Evolutionary conservation across 2,329 filamentous ascomycete genomes (phyloP).

Genomic region (Cryphonectria parasitica): DNA sequence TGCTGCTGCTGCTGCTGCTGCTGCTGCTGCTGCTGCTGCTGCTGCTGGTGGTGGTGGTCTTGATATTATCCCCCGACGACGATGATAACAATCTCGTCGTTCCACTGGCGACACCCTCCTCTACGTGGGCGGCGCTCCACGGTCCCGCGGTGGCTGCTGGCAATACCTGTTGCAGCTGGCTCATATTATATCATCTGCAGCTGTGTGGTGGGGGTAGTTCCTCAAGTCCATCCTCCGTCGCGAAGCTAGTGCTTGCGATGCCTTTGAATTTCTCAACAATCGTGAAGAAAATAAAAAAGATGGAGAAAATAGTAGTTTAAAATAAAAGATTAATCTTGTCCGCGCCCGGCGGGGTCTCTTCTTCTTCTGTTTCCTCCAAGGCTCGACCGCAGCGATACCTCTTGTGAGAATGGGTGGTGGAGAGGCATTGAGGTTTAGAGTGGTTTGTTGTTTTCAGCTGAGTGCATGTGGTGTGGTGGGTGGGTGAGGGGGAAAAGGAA

Average conservation of each 20-base stretch:
- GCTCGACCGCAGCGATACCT: background rate
- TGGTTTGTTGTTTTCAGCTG: background rate
- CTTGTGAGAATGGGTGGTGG: background rate
- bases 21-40: no score
- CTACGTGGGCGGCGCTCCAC: background rate
- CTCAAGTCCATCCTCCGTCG: background rate
- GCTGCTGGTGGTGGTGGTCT: background rate
- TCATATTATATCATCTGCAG: background rate
- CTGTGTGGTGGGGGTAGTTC: background rate
- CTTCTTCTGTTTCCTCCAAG: background rate
- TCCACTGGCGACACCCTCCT: background rate
- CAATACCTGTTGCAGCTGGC: slow-evolving; percentile 5
- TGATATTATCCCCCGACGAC: background rate
- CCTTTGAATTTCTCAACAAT: background rate
- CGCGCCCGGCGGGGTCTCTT: background rate
- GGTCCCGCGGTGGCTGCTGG: slow-evolving; percentile 7
- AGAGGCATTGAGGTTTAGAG: background rate
- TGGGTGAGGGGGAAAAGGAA: background rate
- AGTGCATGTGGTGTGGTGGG: background rate
- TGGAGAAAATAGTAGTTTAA: background rate
- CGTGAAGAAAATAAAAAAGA: background rate
- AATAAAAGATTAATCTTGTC: background rate
- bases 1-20: background rate
- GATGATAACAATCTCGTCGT: background rate
- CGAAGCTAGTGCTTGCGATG: background rate